These are phyloP conservation scores for Draba incana DNA, from an alignment of 345 rosid genomes.

Conservation along the genomic window DNA sequence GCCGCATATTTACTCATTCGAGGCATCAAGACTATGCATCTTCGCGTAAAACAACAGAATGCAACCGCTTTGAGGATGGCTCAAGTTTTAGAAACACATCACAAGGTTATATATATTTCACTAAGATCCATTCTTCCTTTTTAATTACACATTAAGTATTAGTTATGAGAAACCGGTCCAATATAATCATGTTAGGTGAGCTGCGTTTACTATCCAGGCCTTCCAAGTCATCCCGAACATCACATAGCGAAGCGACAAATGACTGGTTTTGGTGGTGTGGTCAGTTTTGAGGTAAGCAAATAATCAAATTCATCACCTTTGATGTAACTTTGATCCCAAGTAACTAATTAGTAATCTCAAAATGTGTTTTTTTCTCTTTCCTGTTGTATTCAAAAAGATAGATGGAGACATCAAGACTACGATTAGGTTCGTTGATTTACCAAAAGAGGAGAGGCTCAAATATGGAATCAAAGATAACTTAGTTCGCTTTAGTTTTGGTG, in stretches of 20 bases:
- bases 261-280: conserved; percentile 93
- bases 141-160: background rate
- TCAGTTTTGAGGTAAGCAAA: conserved; percentile 73
- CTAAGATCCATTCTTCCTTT: background rate
- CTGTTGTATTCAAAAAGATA: background rate
- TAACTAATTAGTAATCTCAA: background rate
- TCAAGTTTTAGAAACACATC: conserved; percentile 84
- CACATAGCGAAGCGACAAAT: conserved; percentile 82
- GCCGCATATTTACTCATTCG: conserved; percentile 89
- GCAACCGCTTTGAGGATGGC: conserved; percentile 88
- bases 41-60: conserved; percentile 89
- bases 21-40: conserved; percentile 99
- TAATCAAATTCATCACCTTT: conserved; percentile 49
- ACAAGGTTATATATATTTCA: conserved; percentile 54
- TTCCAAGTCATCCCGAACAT: conserved; percentile 88
- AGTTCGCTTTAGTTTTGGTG: conserved; percentile 87
- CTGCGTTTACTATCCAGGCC: conserved; percentile 84
- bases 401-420: conserved; percentile 69
- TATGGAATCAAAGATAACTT: conserved; percentile 77
- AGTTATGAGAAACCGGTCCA: background rate
- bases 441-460: conserved; percentile 59
- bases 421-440: conserved; percentile 65
- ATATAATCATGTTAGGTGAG: conserved; percentile 54
- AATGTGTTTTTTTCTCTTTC: background rate
- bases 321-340: conserved; percentile 45